A percentile compares a stretch with the other conserved stretches of the same genome.
phyloP scores from a whole-genome alignment of 179 eudicot genomes.

The Sideroxylon spinosum region DNA sequence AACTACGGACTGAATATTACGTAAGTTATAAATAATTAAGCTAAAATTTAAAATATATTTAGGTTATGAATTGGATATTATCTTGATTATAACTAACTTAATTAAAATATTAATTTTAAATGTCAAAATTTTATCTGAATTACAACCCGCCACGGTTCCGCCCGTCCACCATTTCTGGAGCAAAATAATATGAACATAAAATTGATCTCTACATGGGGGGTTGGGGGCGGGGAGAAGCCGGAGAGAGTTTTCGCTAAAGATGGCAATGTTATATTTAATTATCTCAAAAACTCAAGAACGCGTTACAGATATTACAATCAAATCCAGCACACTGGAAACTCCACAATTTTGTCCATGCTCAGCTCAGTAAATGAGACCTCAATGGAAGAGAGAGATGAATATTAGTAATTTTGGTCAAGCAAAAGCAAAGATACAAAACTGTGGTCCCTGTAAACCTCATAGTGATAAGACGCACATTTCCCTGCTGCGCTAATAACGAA shows the following conservation, averaged over 20 bases:
- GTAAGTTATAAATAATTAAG: too few relatives aligned
- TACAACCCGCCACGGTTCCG: too few relatives aligned
- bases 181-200: too few relatives aligned
- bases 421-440: conserved; percentile 11
- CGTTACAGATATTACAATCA: background rate
- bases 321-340: background rate
- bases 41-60: too few relatives aligned
- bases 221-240: too few relatives aligned
- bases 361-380: background rate
- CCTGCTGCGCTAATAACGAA: conserved; percentile 48
- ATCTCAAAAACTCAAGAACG: background rate
- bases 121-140: too few relatives aligned
- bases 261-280: background rate
- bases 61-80: too few relatives aligned
- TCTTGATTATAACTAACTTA: too few relatives aligned
- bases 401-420: background rate
- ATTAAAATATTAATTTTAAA: too few relatives aligned
- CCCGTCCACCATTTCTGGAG: too few relatives aligned
- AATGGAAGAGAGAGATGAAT: background rate
- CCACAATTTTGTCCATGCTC: background rate
- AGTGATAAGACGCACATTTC: background rate
- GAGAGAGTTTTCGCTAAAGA: background rate
- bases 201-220: too few relatives aligned
- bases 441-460: background rate
- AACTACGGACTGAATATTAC: too few relatives aligned